phyloP scores from a whole-genome alignment of 2,329 filamentous ascomycete species.

The Esteya vermicola region DNA sequence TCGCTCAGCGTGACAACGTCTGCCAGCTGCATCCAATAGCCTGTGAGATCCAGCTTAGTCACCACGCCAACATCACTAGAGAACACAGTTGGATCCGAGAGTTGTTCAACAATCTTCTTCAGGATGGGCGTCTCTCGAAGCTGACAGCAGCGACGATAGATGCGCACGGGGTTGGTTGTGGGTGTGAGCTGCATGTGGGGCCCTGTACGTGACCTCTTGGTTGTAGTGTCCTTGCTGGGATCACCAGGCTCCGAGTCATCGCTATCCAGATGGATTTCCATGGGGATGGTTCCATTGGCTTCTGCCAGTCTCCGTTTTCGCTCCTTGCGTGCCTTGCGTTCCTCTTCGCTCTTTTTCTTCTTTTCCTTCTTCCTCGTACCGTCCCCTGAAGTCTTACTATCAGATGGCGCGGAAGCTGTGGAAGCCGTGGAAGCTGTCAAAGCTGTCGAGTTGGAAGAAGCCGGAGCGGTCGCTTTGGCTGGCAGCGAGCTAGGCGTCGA shows the following conservation, averaged over 20 bases:
- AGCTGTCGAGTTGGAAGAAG: neutral
- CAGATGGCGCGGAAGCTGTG: neutral
- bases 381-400: slow-evolving; percentile 13
- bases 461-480: no score
- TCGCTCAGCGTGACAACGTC: slow-evolving; percentile 84
- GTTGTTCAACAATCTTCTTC: slow-evolving; percentile 82
- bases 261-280: slow-evolving; percentile 65
- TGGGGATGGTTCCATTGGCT: slow-evolving; percentile 72
- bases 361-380: slow-evolving; percentile 74
- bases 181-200: slow-evolving; percentile 50
- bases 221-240: slow-evolving; percentile 15
- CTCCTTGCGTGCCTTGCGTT: slow-evolving; percentile 83
- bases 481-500: no score
- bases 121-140: slow-evolving; percentile 83
- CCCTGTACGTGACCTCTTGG: no score
- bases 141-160: slow-evolving; percentile 91
- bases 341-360: slow-evolving; percentile 88
- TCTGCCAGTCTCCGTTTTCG: slow-evolving; percentile 74
- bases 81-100: slow-evolving; percentile 55
- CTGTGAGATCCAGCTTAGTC: slow-evolving; percentile 67
- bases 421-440: neutral
- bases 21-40: slow-evolving; percentile 67
- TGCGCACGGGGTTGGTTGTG: slow-evolving; percentile 80
- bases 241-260: slow-evolving; percentile 31
- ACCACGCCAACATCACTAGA: slow-evolving; percentile 60